Evolutionary conservation across 257 asterid genomes (phyloP).

Genomic region (Penstemon davidsonii): DNA sequence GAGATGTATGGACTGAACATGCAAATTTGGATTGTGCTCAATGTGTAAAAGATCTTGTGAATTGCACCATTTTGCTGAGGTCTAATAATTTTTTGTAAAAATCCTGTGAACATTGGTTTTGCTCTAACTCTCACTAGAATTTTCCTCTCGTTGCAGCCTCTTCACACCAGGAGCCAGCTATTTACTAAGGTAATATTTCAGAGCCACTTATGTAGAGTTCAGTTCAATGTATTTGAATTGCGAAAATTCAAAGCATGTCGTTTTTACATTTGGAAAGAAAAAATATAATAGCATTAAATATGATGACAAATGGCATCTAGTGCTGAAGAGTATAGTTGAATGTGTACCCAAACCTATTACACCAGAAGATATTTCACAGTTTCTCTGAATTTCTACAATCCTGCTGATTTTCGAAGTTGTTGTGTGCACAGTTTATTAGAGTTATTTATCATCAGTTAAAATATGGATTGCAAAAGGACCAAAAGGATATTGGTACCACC

Average conservation of each 20-base stretch:
- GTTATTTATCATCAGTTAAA: conserved; percentile 76
- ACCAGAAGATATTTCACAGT: neutral
- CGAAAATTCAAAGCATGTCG: too few relatives aligned
- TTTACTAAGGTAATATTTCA: conserved; percentile 73
- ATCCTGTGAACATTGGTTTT: conserved; percentile 4
- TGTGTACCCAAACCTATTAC: neutral
- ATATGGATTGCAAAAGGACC: conserved; percentile 67
- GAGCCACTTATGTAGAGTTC: neutral
- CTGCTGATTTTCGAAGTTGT: conserved; percentile 26
- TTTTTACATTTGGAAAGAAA: too few relatives aligned
- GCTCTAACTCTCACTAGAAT: conserved; percentile 22
- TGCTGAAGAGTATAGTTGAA: too few relatives aligned
- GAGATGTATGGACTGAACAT: neutral
- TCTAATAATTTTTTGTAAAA: neutral
- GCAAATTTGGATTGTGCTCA: neutral
- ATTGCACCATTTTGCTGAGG: neutral
- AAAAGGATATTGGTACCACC: conserved; percentile 36
- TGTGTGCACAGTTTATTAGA: conserved; percentile 62
- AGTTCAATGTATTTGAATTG: too few relatives aligned
- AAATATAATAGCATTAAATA: too few relatives aligned
- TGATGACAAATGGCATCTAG: too few relatives aligned
- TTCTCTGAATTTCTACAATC: conserved; percentile 8
- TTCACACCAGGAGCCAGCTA: conserved; percentile 70
- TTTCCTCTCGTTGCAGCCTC: conserved; percentile 62
- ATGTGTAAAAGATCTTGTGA: conserved; percentile 3